A percentile compares a stretch with the other conserved stretches of the same genome.
Evolutionary conservation across 2,329 filamentous ascomycete genomes (phyloP).

Genomic region (Aspergillus unguis): DNA sequence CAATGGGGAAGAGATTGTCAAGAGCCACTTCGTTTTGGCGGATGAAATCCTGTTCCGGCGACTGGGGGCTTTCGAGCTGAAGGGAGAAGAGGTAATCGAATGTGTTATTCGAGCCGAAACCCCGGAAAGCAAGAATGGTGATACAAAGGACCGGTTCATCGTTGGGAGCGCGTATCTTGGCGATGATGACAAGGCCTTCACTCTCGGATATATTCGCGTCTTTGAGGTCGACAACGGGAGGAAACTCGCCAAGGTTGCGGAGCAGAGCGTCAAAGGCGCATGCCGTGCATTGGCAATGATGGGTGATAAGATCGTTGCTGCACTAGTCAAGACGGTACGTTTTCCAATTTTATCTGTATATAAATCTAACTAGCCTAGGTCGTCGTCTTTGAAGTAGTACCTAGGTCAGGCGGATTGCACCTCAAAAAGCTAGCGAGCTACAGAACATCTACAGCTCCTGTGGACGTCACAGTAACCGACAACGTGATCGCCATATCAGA

Average conservation of each 20-base stretch:
- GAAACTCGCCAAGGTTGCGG: conserved; percentile 67
- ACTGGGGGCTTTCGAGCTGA: conserved; percentile 67
- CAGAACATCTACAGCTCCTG: conserved; percentile 76
- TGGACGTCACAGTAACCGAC: conserved; percentile 72
- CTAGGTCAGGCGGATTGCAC: conserved; percentile 39
- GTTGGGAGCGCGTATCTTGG: conserved; percentile 76
- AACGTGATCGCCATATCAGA: conserved; percentile 81
- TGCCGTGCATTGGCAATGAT: conserved; percentile 76
- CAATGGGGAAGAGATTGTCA: conserved; percentile 69
- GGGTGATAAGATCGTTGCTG: conserved; percentile 75
- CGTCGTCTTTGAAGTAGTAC: conserved; percentile 55
- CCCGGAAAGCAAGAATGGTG: conserved; percentile 54
- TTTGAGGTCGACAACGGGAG: conserved; percentile 72
- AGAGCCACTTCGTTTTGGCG: conserved; percentile 80
- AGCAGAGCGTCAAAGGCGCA: conserved; percentile 69
- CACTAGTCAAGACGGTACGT: conserved; percentile 79
- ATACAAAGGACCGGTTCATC: conserved; percentile 70
- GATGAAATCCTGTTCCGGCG: conserved; percentile 85
- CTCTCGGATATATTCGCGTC: conserved; percentile 76
- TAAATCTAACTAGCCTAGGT: conserved; percentile 40
- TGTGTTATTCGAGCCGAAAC: conserved; percentile 76
- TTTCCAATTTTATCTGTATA: neutral
- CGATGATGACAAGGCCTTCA: conserved; percentile 54
- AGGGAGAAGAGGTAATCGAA: conserved; percentile 73
- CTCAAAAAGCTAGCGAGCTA: conserved; percentile 72